Conservation (phyloP, 306 rosid species). For the Rubus idaeus region DNA sequence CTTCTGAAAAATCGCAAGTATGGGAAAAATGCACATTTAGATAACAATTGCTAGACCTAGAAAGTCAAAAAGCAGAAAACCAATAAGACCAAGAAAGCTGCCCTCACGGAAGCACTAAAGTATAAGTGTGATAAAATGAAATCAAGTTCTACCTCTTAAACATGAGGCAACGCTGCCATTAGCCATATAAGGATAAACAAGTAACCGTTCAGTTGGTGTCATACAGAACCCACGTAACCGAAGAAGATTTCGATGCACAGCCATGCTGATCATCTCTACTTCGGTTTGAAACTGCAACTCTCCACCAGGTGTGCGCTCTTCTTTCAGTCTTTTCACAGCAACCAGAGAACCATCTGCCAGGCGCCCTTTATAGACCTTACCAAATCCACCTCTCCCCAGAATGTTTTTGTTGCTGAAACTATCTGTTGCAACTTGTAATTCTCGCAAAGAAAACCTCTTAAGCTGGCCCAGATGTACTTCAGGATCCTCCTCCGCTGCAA, state of each 20-base stretch:
- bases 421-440: slow-evolving; percentile 94
- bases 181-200: slow-evolving; percentile 99
- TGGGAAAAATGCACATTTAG: background rate
- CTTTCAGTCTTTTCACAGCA: slow-evolving; percentile 93
- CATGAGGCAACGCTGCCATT: slow-evolving; percentile 99
- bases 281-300: slow-evolving; percentile 99
- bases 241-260: slow-evolving; percentile 96
- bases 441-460: slow-evolving; percentile 90
- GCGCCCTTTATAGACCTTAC: slow-evolving; percentile 98
- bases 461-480: slow-evolving; percentile 99
- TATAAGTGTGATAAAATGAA: background rate
- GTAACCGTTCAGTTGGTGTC: slow-evolving; percentile 97
- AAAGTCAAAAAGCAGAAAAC: background rate
- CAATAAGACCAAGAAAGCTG: background rate
- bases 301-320: slow-evolving; percentile 98
- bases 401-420: slow-evolving; percentile 96
- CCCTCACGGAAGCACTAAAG: background rate
- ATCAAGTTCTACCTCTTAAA: slow-evolving; percentile 73
- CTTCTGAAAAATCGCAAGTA: background rate
- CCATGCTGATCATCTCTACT: slow-evolving; percentile 99
- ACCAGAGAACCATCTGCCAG: slow-evolving; percentile 90
- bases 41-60: background rate
- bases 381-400: slow-evolving; percentile 97
- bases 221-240: slow-evolving; percentile 94
- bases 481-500: slow-evolving; percentile 98